Conservation (phyloP, 148 eudicot species). For the Nepenthes mirabilis region DNA sequence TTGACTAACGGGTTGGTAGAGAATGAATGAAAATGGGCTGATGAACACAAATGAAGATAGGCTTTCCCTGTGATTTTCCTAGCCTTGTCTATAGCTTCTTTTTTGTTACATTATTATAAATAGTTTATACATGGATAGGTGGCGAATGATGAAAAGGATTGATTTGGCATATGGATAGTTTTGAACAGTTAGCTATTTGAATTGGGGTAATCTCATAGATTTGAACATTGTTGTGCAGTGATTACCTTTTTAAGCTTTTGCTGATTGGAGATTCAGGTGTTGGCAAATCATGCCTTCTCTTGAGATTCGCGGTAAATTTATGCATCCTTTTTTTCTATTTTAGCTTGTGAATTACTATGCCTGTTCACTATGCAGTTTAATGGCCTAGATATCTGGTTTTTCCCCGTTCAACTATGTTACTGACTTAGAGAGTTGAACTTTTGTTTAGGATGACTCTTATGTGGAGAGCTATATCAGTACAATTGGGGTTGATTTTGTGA, state of each 20-base stretch:
- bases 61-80: too few species aligned
- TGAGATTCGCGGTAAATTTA: slow-evolving; percentile 10
- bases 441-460: slow-evolving; percentile 36
- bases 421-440: not conserved
- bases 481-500: slow-evolving; percentile 45
- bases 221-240: slow-evolving; percentile 2
- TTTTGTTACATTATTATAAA: too few species aligned
- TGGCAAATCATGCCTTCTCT: slow-evolving; percentile 12
- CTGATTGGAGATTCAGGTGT: slow-evolving; percentile 15
- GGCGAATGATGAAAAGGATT: too few species aligned
- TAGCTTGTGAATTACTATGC: not conserved
- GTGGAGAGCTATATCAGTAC: slow-evolving; percentile 49
- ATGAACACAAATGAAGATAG: too few species aligned
- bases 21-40: too few species aligned
- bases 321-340: not conserved
- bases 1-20: too few species aligned
- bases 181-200: not conserved
- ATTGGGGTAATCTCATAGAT: not conserved
- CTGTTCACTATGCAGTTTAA: not conserved
- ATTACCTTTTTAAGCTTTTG: slow-evolving; percentile 12
- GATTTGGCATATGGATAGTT: too few species aligned
- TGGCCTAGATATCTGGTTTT: not conserved
- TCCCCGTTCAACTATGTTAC: not conserved
- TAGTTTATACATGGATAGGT: too few species aligned
- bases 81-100: too few species aligned